phyloP scores from a whole-genome alignment of 2,329 filamentous ascomycete species.

The Trichoderma atroviride region DNA sequence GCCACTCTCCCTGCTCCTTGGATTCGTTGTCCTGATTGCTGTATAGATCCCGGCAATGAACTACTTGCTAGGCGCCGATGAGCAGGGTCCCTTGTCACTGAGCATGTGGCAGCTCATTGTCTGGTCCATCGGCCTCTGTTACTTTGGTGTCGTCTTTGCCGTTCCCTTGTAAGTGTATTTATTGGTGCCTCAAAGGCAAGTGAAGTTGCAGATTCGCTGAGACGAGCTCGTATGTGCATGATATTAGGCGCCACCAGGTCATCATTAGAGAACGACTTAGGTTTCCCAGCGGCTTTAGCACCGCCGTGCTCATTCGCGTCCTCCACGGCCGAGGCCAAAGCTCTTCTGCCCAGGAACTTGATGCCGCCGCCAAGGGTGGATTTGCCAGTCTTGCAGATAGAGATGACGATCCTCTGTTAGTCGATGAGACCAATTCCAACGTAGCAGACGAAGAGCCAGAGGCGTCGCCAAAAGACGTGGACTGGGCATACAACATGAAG shows the following conservation, averaged over 20 bases:
- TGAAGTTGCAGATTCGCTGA: not conserved
- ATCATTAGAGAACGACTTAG: constrained; percentile 90
- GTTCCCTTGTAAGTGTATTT: constrained; percentile 67
- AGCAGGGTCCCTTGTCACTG: constrained; percentile 75
- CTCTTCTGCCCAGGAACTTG: constrained; percentile 40
- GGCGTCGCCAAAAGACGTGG: constrained; percentile 37
- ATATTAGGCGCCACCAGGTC: constrained; percentile 71
- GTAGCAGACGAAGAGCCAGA: constrained; percentile 37
- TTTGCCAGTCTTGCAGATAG: constrained; percentile 49
- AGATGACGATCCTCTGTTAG: constrained; percentile 30
- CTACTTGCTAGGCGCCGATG: constrained; percentile 75
- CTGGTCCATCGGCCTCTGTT: constrained; percentile 91
- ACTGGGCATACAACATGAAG: constrained; percentile 53
- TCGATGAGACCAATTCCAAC: constrained; percentile 34
- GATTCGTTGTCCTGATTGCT: constrained; percentile 16
- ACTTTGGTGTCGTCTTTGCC: constrained; percentile 96
- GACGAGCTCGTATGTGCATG: not conserved
- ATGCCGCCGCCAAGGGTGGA: constrained; percentile 42
- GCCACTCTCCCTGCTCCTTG: not conserved
- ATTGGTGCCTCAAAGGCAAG: too few species aligned
- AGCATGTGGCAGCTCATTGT: constrained; percentile 77
- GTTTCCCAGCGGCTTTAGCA: constrained; percentile 95
- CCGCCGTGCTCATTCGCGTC: constrained; percentile 88
- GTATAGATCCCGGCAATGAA: constrained; percentile 80
- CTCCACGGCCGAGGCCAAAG: constrained; percentile 66